Percentiles rank a stretch among this genome's conserved stretches.
These are phyloP conservation scores for Alectoria sarmentosa DNA, from an alignment of 495 filamentous ascomycete species.

Conservation along the genomic window DNA sequence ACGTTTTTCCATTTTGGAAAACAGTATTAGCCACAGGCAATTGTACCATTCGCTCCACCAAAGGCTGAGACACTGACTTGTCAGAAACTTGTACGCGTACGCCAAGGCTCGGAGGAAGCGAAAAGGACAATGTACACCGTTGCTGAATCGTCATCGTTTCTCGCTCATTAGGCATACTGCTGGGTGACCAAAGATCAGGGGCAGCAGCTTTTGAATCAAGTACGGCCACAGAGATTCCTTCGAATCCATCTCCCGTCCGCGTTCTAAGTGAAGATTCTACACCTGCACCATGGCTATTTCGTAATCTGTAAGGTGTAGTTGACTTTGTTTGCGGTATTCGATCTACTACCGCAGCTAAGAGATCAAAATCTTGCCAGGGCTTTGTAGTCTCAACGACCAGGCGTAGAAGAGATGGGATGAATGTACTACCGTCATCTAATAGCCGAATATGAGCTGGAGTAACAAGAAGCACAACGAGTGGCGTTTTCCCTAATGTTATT, in stretches of 20 bases:
- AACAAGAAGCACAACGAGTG: conserved; percentile 25
- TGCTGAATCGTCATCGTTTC: conserved; percentile 18
- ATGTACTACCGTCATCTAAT: conserved; percentile 16
- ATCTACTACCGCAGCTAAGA: conserved; percentile 26
- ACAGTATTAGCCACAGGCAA: conserved; percentile 71
- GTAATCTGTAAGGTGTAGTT: not conserved
- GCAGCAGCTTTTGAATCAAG: conserved; percentile 20
- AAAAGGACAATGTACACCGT: conserved; percentile 17
- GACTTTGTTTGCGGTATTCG: conserved; percentile 16
- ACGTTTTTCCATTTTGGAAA: conserved; percentile 60
- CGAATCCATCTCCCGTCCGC: conserved; percentile 8
- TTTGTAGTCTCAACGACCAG: conserved; percentile 4
- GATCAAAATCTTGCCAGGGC: conserved; percentile 17
- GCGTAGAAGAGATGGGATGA: conserved; percentile 18
- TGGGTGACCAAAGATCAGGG: conserved; percentile 23
- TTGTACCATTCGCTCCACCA: conserved; percentile 16
- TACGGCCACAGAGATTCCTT: conserved; percentile 24
- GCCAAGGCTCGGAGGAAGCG: not conserved
- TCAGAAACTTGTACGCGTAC: not conserved
- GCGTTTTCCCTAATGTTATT: not conserved
- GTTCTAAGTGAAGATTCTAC: not conserved
- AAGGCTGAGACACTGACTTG: not conserved
- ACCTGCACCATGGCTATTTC: not conserved
- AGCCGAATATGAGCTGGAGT: conserved; percentile 21
- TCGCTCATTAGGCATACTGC: not conserved